Base-by-base conservation (phyloP, 345 rosid genomes). In the Nasturtium officinale region DNA sequence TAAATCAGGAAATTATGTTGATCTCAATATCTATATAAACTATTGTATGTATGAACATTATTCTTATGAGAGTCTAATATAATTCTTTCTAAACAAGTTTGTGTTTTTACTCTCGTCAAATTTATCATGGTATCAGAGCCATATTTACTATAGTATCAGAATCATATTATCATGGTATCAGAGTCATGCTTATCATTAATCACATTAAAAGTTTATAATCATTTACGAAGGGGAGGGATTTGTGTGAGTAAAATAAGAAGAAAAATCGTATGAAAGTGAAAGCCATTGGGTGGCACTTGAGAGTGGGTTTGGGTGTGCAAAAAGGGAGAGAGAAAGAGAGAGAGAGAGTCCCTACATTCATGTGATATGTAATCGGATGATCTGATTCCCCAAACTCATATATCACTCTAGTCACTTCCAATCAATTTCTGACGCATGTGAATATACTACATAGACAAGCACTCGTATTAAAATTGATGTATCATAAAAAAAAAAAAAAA, bases 251-350 rank as follows among this genome's bases (percentile, higher is more conserved):
- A 29, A 52, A 30, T 20, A 52, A 61, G 42, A 47, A 42, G 18
- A 53, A 11, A 42, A 63, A 47, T 63, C 54, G 64, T 63, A 23
- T 54, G 55, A 38, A 43, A 73, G 8, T 73, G 70, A 17, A 71
- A 63, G 15, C 54, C 56, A 62, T 7, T 53, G 30, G 40, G 64
- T 65, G 77, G 71, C 48, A 73, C 28, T 21, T 45, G 25, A 73
- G 65, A 64, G 71, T 64, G 65, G 64, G 71, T 54, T 53, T 64
- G 57, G 74, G 29, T 54, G 70, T 43, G 71, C 64, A 28, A 40
- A 51, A 72, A 52, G 61, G 52, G 1, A 12, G 60, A 28, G 47
- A 52, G 26, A 29, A n/a, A n/a, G n/a, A n/a, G n/a, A n/a, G 1
- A 12, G 60, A 28, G 47, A 52, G 26, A 29, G 46, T 52, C 54